Evolutionary conservation across 1,284 basidiomycete genomes (phyloP).

Genomic region (Neotropicomus parvogracilis): DNA sequence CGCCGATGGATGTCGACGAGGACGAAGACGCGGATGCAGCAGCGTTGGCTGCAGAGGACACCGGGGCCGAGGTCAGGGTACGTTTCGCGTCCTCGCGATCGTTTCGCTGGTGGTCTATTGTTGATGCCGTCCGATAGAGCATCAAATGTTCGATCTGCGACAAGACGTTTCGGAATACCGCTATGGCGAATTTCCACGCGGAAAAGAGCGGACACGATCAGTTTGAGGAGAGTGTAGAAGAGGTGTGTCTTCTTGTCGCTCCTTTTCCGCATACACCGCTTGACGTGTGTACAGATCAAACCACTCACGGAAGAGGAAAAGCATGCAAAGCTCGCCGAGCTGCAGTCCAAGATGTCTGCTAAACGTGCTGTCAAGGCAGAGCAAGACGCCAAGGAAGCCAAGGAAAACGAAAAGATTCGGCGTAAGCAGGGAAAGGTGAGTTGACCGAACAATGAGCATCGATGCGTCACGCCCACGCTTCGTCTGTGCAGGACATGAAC

Average conservation of each 20-base stretch:
- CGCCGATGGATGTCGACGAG: conserved; percentile 52
- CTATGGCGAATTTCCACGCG: conserved; percentile 90
- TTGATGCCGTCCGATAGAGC: conserved; percentile 43
- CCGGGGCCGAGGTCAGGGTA: conserved; percentile 69
- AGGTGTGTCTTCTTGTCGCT: conserved; percentile 46
- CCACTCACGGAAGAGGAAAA: conserved; percentile 96
- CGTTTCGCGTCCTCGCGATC: conserved; percentile 9
- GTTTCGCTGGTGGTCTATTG: too few relatives aligned
- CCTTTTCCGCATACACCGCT: too few relatives aligned
- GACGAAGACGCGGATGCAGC: conserved; percentile 68
- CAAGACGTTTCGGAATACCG: conserved; percentile 85
- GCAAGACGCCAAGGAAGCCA: conserved; percentile 67
- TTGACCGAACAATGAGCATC: background rate
- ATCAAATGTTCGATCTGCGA: conserved; percentile 80
- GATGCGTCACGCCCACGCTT: background rate
- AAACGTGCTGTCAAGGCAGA: conserved; percentile 71
- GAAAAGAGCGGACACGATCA: conserved; percentile 93
- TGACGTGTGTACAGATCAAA: conserved; percentile 55
- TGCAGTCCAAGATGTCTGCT: conserved; percentile 71
- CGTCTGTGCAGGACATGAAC: conserved; percentile 54
- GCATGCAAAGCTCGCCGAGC: conserved; percentile 74
- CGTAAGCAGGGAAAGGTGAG: conserved; percentile 81
- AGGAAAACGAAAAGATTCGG: conserved; percentile 76
- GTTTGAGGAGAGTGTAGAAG: conserved; percentile 94
- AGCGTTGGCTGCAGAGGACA: conserved; percentile 40